Percentiles rank a stretch among this genome's conserved stretches.
Conservation (phyloP, 176 grass and related monocot genomes). For the Tuctoria greenei region DNA sequence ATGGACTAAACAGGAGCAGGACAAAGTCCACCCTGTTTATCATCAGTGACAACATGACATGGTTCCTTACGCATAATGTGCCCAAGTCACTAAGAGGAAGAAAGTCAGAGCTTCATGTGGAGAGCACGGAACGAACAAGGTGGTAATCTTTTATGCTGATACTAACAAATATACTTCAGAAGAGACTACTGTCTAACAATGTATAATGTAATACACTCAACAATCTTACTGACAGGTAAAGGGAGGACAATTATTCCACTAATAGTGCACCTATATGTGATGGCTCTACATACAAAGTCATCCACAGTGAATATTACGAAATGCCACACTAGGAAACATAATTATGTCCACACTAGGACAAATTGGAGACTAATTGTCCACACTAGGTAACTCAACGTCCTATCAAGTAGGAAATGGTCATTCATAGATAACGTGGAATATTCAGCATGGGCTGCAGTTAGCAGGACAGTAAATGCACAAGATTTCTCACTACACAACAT, state of each 20-base stretch:
- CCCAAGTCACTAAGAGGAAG: not conserved
- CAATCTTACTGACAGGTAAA: too few relatives aligned
- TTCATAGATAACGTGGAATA: slow-evolving; percentile 1
- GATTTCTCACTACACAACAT: slow-evolving; percentile 34
- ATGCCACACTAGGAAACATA: too few relatives aligned
- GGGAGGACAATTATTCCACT: too few relatives aligned
- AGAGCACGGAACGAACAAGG: not conserved
- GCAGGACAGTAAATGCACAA: slow-evolving; percentile 22
- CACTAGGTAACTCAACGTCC: not conserved
- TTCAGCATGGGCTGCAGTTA: not conserved
- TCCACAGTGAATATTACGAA: too few relatives aligned
- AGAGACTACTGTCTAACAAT: too few relatives aligned
- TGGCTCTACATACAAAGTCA: too few relatives aligned
- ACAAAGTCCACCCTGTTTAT: not conserved
- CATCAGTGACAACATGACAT: not conserved
- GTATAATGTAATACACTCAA: too few relatives aligned
- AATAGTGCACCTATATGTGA: too few relatives aligned
- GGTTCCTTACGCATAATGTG: not conserved
- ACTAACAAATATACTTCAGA: too few relatives aligned
- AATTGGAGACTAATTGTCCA: too few relatives aligned
- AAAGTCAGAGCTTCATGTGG: not conserved
- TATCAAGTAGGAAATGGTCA: slow-evolving; percentile 3
- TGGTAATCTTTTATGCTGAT: too few relatives aligned
- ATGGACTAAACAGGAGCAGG: not conserved
- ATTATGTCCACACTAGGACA: too few relatives aligned